Evolutionary conservation across 2,329 filamentous ascomycete species (phyloP).

Genomic region (Alternaria arborescens): DNA sequence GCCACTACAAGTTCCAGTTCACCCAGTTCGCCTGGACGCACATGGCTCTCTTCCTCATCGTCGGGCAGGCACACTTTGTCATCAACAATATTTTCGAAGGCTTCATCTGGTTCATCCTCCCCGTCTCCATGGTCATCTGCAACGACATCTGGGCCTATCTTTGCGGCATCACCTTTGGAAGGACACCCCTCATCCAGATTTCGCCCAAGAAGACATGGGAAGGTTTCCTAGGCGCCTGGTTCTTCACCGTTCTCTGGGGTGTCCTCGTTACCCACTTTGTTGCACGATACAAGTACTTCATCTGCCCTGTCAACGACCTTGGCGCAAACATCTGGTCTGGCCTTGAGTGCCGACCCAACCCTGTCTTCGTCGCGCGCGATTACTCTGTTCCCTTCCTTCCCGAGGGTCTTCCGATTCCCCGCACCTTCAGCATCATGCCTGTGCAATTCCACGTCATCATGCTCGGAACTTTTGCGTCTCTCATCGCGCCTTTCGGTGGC

Average conservation of each 20-base stretch:
- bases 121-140: slow-evolving; percentile 92
- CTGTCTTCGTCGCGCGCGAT: slow-evolving; percentile 81
- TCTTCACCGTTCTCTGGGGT: slow-evolving; percentile 90
- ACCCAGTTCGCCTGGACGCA: slow-evolving; percentile 99
- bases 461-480: slow-evolving; percentile 90
- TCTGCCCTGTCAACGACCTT: slow-evolving; percentile 95
- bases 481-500: slow-evolving; percentile 96
- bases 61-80: slow-evolving; percentile 97
- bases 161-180: slow-evolving; percentile 94
- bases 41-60: slow-evolving; percentile 97
- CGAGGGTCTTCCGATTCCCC: slow-evolving; percentile 64
- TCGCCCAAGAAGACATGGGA: slow-evolving; percentile 99
- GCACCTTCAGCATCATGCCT: slow-evolving; percentile 78
- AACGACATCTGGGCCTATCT: slow-evolving; percentile 99
- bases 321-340: slow-evolving; percentile 93
- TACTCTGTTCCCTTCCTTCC: slow-evolving; percentile 70
- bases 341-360: slow-evolving; percentile 88
- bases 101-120: slow-evolving; percentile 99
- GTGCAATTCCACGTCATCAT: slow-evolving; percentile 94
- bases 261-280: slow-evolving; percentile 83
- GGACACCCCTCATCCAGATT: slow-evolving; percentile 95
- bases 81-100: slow-evolving; percentile 99
- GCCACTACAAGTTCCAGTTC: slow-evolving; percentile 98
- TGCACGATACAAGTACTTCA: slow-evolving; percentile 94
- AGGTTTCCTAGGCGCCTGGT: slow-evolving; percentile 94